A percentile compares a stretch with the other conserved stretches of the same genome.
Evolutionary conservation across 306 rosid genomes (phyloP).

Genomic region (Ammopiptanthus mongolicus): DNA sequence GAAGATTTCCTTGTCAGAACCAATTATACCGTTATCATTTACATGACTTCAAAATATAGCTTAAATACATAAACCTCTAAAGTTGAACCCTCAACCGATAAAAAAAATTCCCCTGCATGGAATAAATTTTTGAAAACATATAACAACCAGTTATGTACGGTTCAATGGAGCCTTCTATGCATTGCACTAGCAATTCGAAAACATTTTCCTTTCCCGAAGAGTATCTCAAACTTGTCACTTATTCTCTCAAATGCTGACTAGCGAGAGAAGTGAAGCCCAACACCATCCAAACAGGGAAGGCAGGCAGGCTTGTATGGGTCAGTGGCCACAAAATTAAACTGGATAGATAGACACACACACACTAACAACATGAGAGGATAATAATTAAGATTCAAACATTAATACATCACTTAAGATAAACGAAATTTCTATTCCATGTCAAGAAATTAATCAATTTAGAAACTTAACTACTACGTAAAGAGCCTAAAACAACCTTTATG

Average conservation of each 20-base stretch:
- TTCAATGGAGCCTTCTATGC: background rate
- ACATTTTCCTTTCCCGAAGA: background rate
- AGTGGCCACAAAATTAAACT: background rate
- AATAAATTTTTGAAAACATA: background rate
- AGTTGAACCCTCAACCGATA: background rate
- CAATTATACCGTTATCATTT: background rate
- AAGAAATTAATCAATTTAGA: background rate
- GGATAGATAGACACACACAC: too few relatives aligned
- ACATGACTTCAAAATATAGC: background rate
- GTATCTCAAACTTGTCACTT: background rate
- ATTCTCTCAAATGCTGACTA: background rate
- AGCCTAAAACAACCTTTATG: background rate
- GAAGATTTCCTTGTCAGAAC: background rate
- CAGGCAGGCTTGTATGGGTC: background rate
- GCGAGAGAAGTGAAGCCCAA: background rate
- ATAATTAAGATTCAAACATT: background rate
- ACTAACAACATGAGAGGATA: too few relatives aligned
- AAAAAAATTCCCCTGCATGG: background rate
- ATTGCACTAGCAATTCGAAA: background rate
- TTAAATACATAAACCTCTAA: background rate
- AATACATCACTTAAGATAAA: background rate
- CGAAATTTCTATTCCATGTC: background rate
- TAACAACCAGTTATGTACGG: background rate
- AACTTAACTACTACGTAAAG: background rate
- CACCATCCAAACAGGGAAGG: background rate